Conservation (phyloP, 2,329 filamentous ascomycete species). For the Penicillium sp. region DNA sequence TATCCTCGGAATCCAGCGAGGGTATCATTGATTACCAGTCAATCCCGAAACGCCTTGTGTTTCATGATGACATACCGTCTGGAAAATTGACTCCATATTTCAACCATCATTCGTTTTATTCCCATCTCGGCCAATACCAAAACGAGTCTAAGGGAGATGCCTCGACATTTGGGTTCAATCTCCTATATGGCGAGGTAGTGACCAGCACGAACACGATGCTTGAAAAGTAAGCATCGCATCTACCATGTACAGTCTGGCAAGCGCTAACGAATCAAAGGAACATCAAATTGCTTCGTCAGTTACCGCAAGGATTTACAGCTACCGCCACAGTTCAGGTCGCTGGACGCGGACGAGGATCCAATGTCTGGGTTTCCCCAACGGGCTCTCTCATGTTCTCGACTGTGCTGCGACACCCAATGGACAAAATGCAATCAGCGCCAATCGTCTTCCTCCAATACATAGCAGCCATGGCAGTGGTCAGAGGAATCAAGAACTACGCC, state of each 20-base stretch:
- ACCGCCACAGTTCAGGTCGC: constrained; percentile 85
- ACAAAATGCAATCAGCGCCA: constrained; percentile 67
- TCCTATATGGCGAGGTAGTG: constrained; percentile 87
- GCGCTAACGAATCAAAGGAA: constrained; percentile 55
- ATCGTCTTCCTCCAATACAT: constrained; percentile 95
- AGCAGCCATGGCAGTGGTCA: constrained; percentile 78
- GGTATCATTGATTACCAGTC: constrained; percentile 71
- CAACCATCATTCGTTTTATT: constrained; percentile 75
- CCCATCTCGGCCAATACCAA: constrained; percentile 66
- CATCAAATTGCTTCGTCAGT: constrained; percentile 65
- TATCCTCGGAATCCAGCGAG: constrained; percentile 35
- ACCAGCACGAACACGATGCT: constrained; percentile 92
- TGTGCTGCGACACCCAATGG: constrained; percentile 75
- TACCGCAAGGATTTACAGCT: constrained; percentile 83
- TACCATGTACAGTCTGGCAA: not conserved
- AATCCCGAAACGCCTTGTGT: constrained; percentile 67
- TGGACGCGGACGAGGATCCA: constrained; percentile 80
- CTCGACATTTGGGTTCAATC: constrained; percentile 65
- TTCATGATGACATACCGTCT: constrained; percentile 68
- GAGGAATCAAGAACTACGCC: constrained; percentile 77
- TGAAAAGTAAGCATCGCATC: constrained; percentile 62
- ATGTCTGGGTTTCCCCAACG: constrained; percentile 90
- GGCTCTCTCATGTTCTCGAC: constrained; percentile 85
- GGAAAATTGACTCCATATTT: constrained; percentile 77
- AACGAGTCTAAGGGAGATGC: constrained; percentile 54